Conservation (phyloP, 306 rosid species). For the Cotoneaster glaucophyllus region DNA sequence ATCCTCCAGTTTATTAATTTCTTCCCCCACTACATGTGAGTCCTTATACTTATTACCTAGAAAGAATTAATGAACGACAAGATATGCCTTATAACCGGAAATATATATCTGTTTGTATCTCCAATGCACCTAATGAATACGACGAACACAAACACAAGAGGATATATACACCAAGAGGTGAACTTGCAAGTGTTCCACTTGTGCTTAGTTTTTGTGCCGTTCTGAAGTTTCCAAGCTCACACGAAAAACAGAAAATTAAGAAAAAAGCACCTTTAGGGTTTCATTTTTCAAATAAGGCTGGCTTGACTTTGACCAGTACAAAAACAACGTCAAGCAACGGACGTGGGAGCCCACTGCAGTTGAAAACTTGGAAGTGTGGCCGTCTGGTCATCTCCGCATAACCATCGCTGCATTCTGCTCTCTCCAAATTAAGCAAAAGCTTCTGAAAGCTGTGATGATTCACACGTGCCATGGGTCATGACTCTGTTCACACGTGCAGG, state of each 20-base stretch:
- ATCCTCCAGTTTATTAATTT: no score
- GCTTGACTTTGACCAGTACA: background rate
- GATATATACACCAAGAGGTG: background rate
- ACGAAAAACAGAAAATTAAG: background rate
- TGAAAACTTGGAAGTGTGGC: background rate
- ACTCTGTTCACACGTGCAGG: background rate
- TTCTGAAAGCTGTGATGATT: background rate
- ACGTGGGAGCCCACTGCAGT: background rate
- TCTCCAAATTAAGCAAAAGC: background rate
- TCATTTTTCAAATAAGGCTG: background rate
- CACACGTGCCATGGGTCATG: background rate
- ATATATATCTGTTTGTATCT: no score
- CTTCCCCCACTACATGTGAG: no score
- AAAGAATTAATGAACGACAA: no score
- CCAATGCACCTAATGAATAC: background rate
- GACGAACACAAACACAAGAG: background rate
- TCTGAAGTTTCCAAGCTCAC: background rate
- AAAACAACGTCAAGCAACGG: background rate
- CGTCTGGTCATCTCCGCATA: background rate
- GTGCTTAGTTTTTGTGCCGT: background rate
- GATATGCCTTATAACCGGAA: no score
- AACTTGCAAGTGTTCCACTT: background rate
- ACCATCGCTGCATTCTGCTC: background rate
- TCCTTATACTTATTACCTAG: no score
- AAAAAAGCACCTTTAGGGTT: background rate